Percentiles rank a stretch among this genome's conserved stretches.
These are phyloP conservation scores for Porpolomopsis calyptriformis DNA, from an alignment of 768 basidiomycete species.

Conservation along the genomic window DNA sequence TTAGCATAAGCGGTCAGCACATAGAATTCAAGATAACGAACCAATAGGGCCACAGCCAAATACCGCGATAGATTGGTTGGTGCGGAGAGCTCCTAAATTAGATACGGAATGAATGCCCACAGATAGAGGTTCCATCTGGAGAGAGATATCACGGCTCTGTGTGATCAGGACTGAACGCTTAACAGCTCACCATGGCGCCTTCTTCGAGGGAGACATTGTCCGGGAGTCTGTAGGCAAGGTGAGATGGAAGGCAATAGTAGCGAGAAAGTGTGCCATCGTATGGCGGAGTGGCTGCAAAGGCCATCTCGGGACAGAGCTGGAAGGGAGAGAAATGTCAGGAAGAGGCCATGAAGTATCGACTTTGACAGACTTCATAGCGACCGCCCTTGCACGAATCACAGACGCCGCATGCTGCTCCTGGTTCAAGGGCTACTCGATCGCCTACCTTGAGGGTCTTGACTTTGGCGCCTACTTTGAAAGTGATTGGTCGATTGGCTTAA, in stretches of 20 bases:
- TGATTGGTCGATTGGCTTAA: background rate
- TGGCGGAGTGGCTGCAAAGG: conserved; percentile 90
- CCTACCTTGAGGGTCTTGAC: conserved; percentile 73
- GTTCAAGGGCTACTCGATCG: conserved; percentile 86
- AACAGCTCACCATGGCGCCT: conserved; percentile 82
- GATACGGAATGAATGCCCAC: conserved; percentile 86
- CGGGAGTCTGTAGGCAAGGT: conserved; percentile 77
- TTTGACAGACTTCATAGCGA: conserved; percentile 55
- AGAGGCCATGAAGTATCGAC: background rate
- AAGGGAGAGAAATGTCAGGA: conserved; percentile 2
- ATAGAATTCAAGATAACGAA: conserved; percentile 20
- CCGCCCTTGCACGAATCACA: conserved; percentile 84
- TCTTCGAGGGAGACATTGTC: conserved; percentile 83
- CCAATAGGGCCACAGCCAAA: conserved; percentile 87
- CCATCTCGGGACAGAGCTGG: conserved; percentile 76
- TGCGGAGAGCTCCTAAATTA: conserved; percentile 59
- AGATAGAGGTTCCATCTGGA: conserved; percentile 85
- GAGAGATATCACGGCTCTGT: conserved; percentile 1
- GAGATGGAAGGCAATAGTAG: conserved; percentile 79
- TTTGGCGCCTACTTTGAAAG: conserved; percentile 50
- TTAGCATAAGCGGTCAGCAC: background rate
- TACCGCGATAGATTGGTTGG: conserved; percentile 68
- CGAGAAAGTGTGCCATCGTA: conserved; percentile 82
- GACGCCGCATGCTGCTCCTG: conserved; percentile 71
- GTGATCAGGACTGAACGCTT: background rate